Evolutionary conservation across 163 green algal genomes (phyloP).

Genomic region (Volvox carteri): DNA sequence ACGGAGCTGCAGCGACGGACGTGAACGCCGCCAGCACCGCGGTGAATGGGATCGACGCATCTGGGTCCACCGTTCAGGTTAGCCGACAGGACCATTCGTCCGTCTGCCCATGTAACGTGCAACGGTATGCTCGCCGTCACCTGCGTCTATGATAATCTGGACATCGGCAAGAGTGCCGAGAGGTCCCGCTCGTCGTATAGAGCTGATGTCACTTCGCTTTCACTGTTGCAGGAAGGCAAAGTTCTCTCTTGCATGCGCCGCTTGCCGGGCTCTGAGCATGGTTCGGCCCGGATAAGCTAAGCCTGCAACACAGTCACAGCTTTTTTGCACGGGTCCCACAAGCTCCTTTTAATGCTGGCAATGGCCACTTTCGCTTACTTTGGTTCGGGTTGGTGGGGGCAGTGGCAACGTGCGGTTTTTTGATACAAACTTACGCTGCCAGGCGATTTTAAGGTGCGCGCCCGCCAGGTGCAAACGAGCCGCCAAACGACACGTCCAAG

Average conservation of each 20-base stretch:
- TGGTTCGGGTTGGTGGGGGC: neutral
- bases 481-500: neutral
- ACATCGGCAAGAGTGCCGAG: no score
- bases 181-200: neutral
- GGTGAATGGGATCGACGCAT: neutral
- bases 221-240: conserved; percentile 10
- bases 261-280: neutral
- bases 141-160: no score
- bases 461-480: neutral
- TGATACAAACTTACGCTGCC: neutral
- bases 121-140: no score
- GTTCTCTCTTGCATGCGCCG: conserved; percentile 1
- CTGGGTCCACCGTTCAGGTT: conserved; percentile 9
- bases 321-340: neutral
- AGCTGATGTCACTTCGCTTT: conserved; percentile 7
- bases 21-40: neutral
- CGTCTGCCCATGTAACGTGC: no score
- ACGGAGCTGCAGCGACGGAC: conserved; percentile 30
- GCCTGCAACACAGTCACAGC: neutral
- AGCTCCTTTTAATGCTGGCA: neutral
- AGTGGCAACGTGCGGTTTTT: neutral
- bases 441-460: neutral
- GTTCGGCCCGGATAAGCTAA: neutral
- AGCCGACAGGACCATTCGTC: neutral
- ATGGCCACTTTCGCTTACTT: neutral